Evolutionary conservation across 2,329 filamentous ascomycete species (phyloP), one percentile per base, ranked within the genome.

Genomic region (Didymella sp.): DNA sequence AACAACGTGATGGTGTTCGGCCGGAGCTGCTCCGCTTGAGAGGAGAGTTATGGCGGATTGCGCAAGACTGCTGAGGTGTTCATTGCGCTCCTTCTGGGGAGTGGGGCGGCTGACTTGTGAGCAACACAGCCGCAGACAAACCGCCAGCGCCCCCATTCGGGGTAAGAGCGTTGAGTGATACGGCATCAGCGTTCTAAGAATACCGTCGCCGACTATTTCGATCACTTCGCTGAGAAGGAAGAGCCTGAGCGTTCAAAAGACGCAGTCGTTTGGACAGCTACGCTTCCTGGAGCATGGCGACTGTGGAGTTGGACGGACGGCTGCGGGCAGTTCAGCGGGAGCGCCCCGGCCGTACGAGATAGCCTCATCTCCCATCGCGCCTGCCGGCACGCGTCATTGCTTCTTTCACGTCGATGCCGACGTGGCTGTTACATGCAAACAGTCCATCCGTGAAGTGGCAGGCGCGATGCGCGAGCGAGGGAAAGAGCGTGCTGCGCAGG

Each of bases 131-230:
- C 73, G 69, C 72, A 68, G 43, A 45, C 60, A 63, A 68, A 59
- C 62, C 62, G 66, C 68, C 62, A 59, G 57, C 31, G 41, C 9
- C 49, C 60, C 64, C 46, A 22, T 61, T 66, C 40, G 44, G 51
- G 64, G 69, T 49, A 70, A 69, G 59, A 62, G 63, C 53, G 48
- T 42, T 58, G 61, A 55, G 63, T 62, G 62, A 67, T 67, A 66
- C 68, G 64, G 65, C 71, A 68, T 70, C 70, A 72, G 69, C 70
- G 67, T 68, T 69, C 72, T 73, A 75, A 74, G 71, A 74, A 75
- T 50, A 58, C 54, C 43, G 61, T 50, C 15, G 31, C 43, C 56
- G 55, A 53, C 58, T 42, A 57, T 42, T 48, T 42, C 51, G 62
- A 51, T 58, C 52, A 43, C 33, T 30, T 51, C 50, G 58, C 60